Conservation (phyloP, 495 filamentous ascomycete species). For the Xylaria palmicola region DNA sequence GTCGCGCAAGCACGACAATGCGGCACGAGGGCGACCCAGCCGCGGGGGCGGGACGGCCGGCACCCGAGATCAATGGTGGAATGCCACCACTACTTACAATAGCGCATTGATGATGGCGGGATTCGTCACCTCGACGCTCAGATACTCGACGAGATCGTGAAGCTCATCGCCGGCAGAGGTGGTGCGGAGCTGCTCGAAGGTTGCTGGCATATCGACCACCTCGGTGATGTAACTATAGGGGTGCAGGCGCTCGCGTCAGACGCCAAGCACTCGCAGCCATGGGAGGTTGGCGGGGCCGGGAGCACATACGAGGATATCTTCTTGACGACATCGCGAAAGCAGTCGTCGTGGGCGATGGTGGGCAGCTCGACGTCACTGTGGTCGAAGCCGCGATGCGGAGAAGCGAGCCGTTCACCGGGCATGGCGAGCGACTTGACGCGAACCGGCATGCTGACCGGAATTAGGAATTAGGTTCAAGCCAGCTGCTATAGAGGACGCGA, state of each 20-base stretch:
- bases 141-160: constrained; percentile 61
- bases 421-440: constrained; percentile 43
- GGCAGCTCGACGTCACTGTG: constrained; percentile 47
- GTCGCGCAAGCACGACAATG: neutral
- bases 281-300: neutral
- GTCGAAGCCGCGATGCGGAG: constrained; percentile 6
- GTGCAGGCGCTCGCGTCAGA: neutral
- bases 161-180: constrained; percentile 64
- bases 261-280: constrained; percentile 22
- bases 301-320: constrained; percentile 62
- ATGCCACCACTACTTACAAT: constrained; percentile 53
- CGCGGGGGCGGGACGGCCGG: too few relatives aligned
- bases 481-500: neutral
- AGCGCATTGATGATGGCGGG: constrained; percentile 74
- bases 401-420: constrained; percentile 6
- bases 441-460: constrained; percentile 35
- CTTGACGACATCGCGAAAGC: constrained; percentile 64
- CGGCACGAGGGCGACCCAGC: neutral
- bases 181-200: constrained; percentile 77
- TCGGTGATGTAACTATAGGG: constrained; percentile 62
- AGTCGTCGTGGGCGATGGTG: constrained; percentile 61
- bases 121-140: constrained; percentile 66
- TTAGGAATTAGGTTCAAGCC: neutral
- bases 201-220: constrained; percentile 64
- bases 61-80: neutral